phyloP scores from a whole-genome alignment of 2,329 filamentous ascomycete species.

The Fusarium pseudonygamai region DNA sequence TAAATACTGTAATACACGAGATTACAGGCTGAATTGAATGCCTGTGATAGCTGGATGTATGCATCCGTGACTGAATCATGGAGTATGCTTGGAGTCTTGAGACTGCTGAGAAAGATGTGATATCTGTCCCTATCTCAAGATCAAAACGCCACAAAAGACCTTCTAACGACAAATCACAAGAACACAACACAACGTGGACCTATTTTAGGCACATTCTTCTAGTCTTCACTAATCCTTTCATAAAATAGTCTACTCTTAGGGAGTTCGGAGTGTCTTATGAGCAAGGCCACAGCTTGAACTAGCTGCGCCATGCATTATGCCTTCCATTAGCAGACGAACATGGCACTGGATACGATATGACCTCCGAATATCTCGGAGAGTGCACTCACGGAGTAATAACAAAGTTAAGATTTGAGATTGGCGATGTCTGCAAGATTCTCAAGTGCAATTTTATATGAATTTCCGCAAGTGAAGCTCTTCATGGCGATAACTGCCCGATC shows the following conservation, averaged over 20 bases:
- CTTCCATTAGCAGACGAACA: neutral
- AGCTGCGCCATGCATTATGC: slow-evolving; percentile 4
- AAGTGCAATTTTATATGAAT: neutral
- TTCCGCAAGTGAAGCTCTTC: neutral
- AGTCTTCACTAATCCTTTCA: neutral
- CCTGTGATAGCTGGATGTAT: neutral
- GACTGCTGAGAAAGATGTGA: neutral
- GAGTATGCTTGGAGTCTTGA: neutral
- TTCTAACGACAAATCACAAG: neutral
- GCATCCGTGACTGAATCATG: neutral
- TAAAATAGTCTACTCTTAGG: neutral
- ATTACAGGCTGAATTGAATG: neutral
- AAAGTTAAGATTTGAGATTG: neutral
- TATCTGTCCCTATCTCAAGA: neutral
- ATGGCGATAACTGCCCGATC: slow-evolving; percentile 20
- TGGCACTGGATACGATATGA: neutral
- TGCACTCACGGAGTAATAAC: neutral
- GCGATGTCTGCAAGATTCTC: neutral
- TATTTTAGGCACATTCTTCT: neutral
- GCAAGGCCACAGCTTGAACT: slow-evolving; percentile 5
- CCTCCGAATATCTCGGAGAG: neutral
- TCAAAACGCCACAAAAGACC: neutral
- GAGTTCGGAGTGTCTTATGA: neutral
- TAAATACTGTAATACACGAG: neutral
- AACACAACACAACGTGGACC: neutral